These are phyloP conservation scores for Juncus inflexus DNA, from an alignment of 176 grass and related monocot genomes.

Conservation along the genomic window DNA sequence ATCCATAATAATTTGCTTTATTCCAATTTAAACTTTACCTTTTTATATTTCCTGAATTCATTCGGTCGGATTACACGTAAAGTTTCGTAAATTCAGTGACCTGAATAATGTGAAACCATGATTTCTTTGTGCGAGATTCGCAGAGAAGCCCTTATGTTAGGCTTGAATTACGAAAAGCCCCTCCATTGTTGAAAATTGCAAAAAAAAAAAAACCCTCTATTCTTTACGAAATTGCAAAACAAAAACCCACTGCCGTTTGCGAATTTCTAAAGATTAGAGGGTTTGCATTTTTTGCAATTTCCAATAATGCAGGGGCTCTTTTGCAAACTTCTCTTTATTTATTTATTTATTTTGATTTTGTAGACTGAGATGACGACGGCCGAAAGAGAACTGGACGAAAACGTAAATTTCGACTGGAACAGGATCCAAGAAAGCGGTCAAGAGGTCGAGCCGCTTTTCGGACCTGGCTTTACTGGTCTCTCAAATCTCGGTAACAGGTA, in stretches of 20 bases:
- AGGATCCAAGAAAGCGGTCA: slow-evolving; percentile 96
- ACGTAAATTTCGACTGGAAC: slow-evolving; percentile 99
- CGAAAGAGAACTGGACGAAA: slow-evolving; percentile 96
- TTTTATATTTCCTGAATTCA: too few relatives aligned
- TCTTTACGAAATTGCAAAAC: not conserved
- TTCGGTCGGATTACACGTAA: too few relatives aligned
- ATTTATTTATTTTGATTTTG: slow-evolving; percentile 15
- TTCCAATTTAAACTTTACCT: too few relatives aligned
- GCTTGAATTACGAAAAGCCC: not conserved
- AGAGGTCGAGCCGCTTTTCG: slow-evolving; percentile 69
- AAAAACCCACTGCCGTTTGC: not conserved
- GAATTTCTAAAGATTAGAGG: too few relatives aligned
- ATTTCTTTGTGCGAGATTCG: too few relatives aligned
- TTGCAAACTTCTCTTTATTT: too few relatives aligned
- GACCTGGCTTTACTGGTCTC: slow-evolving; percentile 94
- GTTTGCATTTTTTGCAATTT: not conserved
- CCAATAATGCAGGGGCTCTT: too few relatives aligned
- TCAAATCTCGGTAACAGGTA: slow-evolving; percentile 96
- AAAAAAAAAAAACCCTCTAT: not conserved
- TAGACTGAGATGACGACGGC: slow-evolving; percentile 99
- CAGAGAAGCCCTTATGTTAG: too few relatives aligned
- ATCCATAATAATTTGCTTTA: not conserved
- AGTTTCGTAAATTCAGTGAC: too few relatives aligned
- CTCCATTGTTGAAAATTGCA: not conserved
- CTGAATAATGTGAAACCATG: too few relatives aligned